Conservation (phyloP, 495 filamentous ascomycete species). For the Hapsidospora chrysogenum region DNA sequence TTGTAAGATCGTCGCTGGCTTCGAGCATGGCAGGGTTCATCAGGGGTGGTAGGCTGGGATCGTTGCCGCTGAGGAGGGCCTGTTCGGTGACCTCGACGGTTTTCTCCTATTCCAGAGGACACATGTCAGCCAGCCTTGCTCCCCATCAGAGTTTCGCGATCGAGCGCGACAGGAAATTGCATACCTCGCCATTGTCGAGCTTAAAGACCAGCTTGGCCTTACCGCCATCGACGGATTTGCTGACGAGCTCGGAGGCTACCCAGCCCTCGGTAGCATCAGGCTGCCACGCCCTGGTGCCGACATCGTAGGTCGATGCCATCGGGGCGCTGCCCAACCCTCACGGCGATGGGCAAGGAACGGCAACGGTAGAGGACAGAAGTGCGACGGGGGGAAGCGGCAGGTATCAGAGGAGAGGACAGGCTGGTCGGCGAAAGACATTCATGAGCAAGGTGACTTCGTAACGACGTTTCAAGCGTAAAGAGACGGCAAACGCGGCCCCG, state of each 20-base stretch:
- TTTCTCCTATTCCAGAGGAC: no score
- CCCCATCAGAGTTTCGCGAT: no score
- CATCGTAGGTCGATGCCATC: constrained; percentile 95
- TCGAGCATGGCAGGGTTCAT: constrained; percentile 99
- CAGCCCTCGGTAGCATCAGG: constrained; percentile 89
- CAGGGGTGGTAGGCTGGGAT: constrained; percentile 70
- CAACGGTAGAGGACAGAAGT: no score
- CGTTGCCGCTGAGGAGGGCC: constrained; percentile 49
- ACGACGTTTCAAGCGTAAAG: no score
- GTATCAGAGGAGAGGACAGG: no score
- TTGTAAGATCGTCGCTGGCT: constrained; percentile 96
- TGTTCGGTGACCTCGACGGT: constrained; percentile 65
- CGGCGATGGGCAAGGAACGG: no score
- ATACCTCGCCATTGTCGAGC: constrained; percentile 86
- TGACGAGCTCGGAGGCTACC: constrained; percentile 87
- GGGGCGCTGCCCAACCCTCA: not conserved
- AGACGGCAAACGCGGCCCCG: no score
- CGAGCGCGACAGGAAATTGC: no score
- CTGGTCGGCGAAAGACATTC: not conserved
- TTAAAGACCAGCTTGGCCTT: constrained; percentile 75
- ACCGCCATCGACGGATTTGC: constrained; percentile 69
- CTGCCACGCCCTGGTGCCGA: constrained; percentile 96
- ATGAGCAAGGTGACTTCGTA: not conserved
- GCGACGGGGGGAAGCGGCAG: no score
- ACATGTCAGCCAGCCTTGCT: no score